phyloP scores from a whole-genome alignment of 495 filamentous ascomycete species.

The Neurospora africana region DNA sequence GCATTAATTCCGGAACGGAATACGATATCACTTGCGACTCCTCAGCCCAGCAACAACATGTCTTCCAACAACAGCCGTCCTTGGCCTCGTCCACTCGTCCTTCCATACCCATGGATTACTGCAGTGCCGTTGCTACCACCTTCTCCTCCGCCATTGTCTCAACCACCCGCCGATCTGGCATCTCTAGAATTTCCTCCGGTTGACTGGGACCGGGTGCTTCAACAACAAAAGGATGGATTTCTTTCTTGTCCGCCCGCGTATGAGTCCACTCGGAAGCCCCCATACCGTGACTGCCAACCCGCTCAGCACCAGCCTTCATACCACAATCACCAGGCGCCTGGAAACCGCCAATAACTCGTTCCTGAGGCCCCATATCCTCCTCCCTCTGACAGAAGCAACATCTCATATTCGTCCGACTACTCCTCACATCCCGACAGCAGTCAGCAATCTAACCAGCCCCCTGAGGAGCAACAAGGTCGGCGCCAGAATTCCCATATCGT shows the following conservation, averaged over 20 bases:
- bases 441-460: neutral
- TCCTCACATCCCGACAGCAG: neutral
- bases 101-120: too few species aligned
- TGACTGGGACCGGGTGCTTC: neutral
- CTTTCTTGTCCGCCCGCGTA: neutral
- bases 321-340: neutral
- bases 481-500: neutral
- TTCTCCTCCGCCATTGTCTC: too few species aligned
- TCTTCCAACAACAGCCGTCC: neutral
- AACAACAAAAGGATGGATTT: neutral
- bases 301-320: neutral
- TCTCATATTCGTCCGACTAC: neutral
- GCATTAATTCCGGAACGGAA: neutral
- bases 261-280: neutral
- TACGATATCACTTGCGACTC: neutral
- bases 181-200: neutral
- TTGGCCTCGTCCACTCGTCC: neutral
- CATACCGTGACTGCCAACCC: neutral
- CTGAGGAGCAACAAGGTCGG: neutral
- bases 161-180: neutral
- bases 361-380: neutral
- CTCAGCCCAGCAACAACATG: neutral
- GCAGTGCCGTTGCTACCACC: neutral
- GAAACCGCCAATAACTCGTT: neutral
- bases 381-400: neutral